These are phyloP conservation scores for Ascodesmis nigricans DNA, from an alignment of 495 filamentous ascomycete species.

Conservation along the genomic window DNA sequence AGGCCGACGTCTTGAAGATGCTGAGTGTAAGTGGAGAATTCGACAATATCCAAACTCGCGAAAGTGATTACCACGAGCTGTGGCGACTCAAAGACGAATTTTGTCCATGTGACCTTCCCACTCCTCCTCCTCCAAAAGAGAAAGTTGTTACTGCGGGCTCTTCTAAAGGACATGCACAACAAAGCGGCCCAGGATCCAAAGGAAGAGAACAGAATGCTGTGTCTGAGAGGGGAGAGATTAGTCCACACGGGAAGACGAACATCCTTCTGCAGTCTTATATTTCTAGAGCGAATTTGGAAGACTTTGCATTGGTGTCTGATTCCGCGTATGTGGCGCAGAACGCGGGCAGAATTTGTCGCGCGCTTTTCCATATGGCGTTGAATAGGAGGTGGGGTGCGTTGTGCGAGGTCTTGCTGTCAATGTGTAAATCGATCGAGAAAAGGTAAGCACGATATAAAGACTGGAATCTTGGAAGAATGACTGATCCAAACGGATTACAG, in stretches of 20 bases:
- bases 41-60: constrained; percentile 80
- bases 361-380: constrained; percentile 90
- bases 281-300: constrained; percentile 65
- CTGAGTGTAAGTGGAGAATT: constrained; percentile 93
- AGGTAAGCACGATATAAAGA: constrained; percentile 20
- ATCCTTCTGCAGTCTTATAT: constrained; percentile 88
- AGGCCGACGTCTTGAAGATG: constrained; percentile 82
- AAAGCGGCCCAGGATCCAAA: constrained; percentile 1
- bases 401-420: constrained; percentile 63
- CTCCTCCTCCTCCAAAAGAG: no score
- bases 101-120: constrained; percentile 37
- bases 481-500: constrained; percentile 21
- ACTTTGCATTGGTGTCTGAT: constrained; percentile 82
- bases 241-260: constrained; percentile 78
- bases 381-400: constrained; percentile 89
- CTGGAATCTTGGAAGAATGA: background rate
- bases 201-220: constrained; percentile 29
- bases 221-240: constrained; percentile 45
- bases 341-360: constrained; percentile 76
- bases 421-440: constrained; percentile 93
- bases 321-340: constrained; percentile 90
- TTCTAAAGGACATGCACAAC: constrained; percentile 2
- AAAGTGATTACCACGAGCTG: constrained; percentile 67
- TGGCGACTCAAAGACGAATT: constrained; percentile 38
- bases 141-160: background rate